A percentile compares a stretch with the other conserved stretches of the same genome.
Conservation (phyloP, 257 asterid species). For the Solanum phureja region DNA sequence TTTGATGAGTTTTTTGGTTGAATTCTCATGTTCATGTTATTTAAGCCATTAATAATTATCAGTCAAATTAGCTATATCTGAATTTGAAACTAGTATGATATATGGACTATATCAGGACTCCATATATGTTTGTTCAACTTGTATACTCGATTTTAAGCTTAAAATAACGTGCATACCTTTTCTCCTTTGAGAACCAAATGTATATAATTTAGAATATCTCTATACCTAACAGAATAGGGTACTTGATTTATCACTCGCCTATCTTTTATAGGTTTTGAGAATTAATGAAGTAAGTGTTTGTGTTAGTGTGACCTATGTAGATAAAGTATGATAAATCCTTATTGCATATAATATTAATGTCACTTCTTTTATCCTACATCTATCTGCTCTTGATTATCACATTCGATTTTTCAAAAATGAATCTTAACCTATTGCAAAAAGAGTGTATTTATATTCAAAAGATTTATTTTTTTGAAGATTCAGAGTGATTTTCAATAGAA, state of each 20-base stretch:
- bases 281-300: too few species aligned
- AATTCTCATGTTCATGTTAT: too few species aligned
- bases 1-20: too few species aligned
- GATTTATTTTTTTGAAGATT: too few species aligned
- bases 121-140: neutral
- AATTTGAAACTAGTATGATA: neutral
- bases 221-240: too few species aligned
- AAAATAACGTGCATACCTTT: neutral
- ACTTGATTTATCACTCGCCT: too few species aligned
- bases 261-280: too few species aligned
- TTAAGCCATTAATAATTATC: too few species aligned
- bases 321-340: neutral
- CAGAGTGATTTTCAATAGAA: neutral
- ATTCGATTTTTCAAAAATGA: neutral
- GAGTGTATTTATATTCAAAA: neutral
- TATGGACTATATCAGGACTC: neutral
- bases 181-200: neutral
- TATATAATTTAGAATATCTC: neutral
- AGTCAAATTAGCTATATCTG: too few species aligned
- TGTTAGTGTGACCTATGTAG: neutral
- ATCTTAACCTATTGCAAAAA: neutral
- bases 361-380: neutral
- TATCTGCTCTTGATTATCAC: neutral
- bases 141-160: neutral
- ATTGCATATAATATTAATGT: too few species aligned